Evolutionary conservation across 768 basidiomycete genomes (phyloP).

Genomic region (Tremella fuciformis): DNA sequence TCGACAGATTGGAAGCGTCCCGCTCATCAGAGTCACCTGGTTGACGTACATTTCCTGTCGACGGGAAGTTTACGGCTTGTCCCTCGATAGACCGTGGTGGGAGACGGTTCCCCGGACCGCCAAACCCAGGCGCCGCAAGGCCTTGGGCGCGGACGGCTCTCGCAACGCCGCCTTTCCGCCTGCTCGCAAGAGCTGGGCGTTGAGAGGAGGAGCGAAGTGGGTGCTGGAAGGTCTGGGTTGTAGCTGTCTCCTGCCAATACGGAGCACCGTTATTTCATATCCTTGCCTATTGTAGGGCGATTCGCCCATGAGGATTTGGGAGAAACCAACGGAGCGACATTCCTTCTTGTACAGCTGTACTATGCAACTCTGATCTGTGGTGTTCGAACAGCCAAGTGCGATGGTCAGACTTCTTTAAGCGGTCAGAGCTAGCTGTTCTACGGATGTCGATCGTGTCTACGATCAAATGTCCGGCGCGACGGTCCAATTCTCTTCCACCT

Average conservation of each 20-base stretch:
- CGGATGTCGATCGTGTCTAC: too few species aligned
- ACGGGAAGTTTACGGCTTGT: constrained; percentile 45
- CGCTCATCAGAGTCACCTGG: constrained; percentile 12
- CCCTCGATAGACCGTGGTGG: constrained; percentile 33
- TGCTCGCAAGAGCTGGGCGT: constrained; percentile 5
- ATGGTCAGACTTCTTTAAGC: not conserved
- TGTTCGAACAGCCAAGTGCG: too few species aligned
- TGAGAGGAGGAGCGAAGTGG: constrained; percentile 20
- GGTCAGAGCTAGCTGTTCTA: not conserved
- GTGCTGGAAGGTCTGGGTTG: constrained; percentile 12
- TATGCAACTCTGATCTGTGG: not conserved
- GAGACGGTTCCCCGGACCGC: constrained; percentile 2
- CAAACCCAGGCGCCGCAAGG: constrained; percentile 8
- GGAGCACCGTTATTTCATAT: constrained; percentile 50
- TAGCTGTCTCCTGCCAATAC: not conserved
- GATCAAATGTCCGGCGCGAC: too few species aligned
- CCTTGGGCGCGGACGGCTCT: constrained; percentile 12
- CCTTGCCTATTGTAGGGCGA: constrained; percentile 43
- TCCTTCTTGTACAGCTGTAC: constrained; percentile 6
- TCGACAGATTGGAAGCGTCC: constrained; percentile 51
- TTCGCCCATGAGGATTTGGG: constrained; percentile 48
- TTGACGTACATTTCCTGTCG: constrained; percentile 51
- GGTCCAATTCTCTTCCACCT: too few species aligned
- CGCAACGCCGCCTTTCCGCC: constrained; percentile 15
- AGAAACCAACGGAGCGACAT: constrained; percentile 51